A percentile compares a stretch with the other conserved stretches of the same genome.
phyloP scores from a whole-genome alignment of 257 asterid genomes.

The Parsonsia alboflavescens region DNA sequence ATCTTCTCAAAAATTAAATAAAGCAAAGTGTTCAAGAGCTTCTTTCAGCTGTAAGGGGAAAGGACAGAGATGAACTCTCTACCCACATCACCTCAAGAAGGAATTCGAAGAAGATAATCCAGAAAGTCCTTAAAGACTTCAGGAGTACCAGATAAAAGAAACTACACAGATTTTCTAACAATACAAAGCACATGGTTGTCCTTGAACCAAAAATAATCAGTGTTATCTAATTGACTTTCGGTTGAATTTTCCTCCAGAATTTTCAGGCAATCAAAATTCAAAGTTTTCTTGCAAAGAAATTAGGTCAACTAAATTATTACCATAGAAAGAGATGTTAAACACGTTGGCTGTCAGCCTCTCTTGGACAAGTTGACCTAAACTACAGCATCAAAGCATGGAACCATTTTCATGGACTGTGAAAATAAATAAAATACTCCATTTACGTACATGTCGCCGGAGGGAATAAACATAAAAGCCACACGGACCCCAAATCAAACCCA shows the following conservation, averaged over 20 bases:
- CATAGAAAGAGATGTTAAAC: neutral
- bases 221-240: neutral
- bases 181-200: neutral
- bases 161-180: neutral
- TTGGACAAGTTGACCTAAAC: neutral
- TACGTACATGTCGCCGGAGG: too few relatives aligned
- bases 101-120: constrained; percentile 16
- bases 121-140: constrained; percentile 21
- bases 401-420: neutral
- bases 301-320: neutral
- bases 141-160: neutral
- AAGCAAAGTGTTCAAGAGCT: constrained; percentile 26
- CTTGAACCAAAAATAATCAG: too few relatives aligned
- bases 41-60: constrained; percentile 2
- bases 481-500: neutral
- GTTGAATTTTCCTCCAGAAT: neutral
- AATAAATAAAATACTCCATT: neutral
- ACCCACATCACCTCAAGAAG: constrained; percentile 19
- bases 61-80: constrained; percentile 12
- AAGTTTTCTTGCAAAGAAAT: neutral
- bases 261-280: neutral
- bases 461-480: too few relatives aligned
- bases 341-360: neutral
- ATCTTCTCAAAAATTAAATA: neutral
- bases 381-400: neutral